These are phyloP conservation scores for Plantago ovata DNA, from an alignment of 257 asterid genomes.

Conservation along the genomic window DNA sequence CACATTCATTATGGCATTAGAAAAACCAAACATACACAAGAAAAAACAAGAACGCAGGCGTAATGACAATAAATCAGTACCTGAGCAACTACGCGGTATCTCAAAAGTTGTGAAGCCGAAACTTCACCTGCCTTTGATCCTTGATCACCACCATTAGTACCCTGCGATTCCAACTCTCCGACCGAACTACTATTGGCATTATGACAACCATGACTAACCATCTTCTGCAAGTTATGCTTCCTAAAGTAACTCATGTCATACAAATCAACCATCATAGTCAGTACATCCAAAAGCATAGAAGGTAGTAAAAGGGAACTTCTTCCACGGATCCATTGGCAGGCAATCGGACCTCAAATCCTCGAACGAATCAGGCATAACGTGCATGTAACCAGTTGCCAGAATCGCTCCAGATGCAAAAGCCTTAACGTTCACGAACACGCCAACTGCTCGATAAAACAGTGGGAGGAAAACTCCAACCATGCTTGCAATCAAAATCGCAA, in stretches of 20 bases:
- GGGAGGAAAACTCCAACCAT: conserved; percentile 40
- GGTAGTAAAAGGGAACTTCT: conserved; percentile 33
- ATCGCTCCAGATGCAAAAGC: conserved; percentile 44
- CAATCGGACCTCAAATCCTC: conserved; percentile 27
- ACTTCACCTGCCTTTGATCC: background rate
- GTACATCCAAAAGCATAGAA: conserved; percentile 38
- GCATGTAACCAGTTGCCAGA: conserved; percentile 45
- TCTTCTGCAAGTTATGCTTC: conserved; percentile 5
- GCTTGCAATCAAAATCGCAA: conserved; percentile 27
- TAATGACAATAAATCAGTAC: background rate
- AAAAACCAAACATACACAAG: background rate
- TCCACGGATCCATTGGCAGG: conserved; percentile 37
- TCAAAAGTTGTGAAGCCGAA: conserved; percentile 7
- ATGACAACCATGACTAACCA: background rate
- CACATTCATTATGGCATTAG: background rate
- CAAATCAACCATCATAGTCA: conserved; percentile 36
- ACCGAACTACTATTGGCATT: background rate
- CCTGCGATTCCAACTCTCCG: conserved; percentile 17
- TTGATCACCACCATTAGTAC: background rate
- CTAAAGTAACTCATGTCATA: conserved; percentile 32
- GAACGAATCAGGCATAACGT: conserved; percentile 41
- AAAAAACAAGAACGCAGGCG: background rate
- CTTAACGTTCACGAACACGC: conserved; percentile 29
- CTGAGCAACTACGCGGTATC: conserved; percentile 18
- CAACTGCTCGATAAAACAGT: conserved; percentile 16